These are phyloP conservation scores for Kodamaea suecica DNA, from an alignment of 1,139 yeast species.

Conservation along the genomic window DNA sequence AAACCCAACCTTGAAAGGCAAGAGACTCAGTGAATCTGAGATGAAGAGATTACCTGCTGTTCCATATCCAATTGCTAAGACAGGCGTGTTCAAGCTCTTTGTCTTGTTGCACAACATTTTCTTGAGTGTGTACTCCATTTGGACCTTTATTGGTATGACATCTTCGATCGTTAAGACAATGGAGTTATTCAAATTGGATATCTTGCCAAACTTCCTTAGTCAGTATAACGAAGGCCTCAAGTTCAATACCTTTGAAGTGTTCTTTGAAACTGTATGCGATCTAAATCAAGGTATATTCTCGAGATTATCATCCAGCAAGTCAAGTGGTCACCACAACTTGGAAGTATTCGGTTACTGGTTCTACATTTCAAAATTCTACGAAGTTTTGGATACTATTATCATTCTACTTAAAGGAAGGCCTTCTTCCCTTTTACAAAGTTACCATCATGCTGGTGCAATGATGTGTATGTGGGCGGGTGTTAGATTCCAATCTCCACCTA, in stretches of 20 bases:
- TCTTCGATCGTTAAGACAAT: conserved; percentile 44
- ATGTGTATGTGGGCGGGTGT: conserved; percentile 82
- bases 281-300: conserved; percentile 58
- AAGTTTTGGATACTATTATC: conserved; percentile 66
- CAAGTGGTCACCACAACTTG: conserved; percentile 40
- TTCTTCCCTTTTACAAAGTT: conserved; percentile 66
- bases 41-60: conserved; percentile 49
- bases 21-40: conserved; percentile 17
- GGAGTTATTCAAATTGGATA: conserved; percentile 23
- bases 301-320: conserved; percentile 19
- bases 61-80: conserved; percentile 51
- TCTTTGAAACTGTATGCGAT: conserved; percentile 66
- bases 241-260: conserved; percentile 20
- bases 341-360: conserved; percentile 64
- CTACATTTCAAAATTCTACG: conserved; percentile 70
- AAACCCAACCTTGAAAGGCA: conserved; percentile 18
- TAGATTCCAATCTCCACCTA: conserved; percentile 69
- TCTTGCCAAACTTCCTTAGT: conserved; percentile 20
- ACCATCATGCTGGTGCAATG: conserved; percentile 83
- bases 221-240: conserved; percentile 12
- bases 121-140: conserved; percentile 62
- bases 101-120: conserved; percentile 63
- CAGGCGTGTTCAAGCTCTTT: conserved; percentile 47
- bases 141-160: conserved; percentile 73
- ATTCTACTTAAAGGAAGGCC: conserved; percentile 69